These are phyloP conservation scores for Gossypium turneri DNA, from an alignment of 345 rosid genomes.

Conservation along the genomic window DNA sequence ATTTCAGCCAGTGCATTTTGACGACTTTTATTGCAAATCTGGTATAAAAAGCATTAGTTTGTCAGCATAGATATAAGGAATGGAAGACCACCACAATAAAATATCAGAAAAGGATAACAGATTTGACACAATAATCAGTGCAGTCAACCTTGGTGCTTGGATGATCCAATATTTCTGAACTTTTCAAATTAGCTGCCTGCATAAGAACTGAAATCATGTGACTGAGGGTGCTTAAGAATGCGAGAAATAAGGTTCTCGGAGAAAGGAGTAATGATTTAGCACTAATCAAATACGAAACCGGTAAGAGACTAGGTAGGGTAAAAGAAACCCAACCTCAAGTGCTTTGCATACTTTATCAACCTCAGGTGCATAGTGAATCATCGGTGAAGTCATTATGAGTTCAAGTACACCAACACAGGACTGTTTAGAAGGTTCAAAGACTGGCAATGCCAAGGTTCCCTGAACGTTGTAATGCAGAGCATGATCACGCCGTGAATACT, in stretches of 20 bases:
- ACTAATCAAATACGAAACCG: slow-evolving; percentile 1
- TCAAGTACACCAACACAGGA: slow-evolving; percentile 85
- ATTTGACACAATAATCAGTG: slow-evolving; percentile 14
- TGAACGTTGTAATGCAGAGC: slow-evolving; percentile 63
- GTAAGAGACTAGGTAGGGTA: slow-evolving; percentile 1
- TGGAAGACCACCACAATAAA: slow-evolving; percentile 17
- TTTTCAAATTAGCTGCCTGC: slow-evolving; percentile 90
- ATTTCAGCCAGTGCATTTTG: slow-evolving; percentile 86
- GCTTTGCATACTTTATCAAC: slow-evolving; percentile 98
- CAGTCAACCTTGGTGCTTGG: slow-evolving; percentile 64
- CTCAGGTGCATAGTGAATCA: slow-evolving; percentile 83
- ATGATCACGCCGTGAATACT: slow-evolving; percentile 68
- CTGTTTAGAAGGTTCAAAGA: slow-evolving; percentile 71
- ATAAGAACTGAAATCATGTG: slow-evolving; percentile 35
- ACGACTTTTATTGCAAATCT: slow-evolving; percentile 89
- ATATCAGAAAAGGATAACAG: slow-evolving; percentile 26
- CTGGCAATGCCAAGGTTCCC: slow-evolving; percentile 84
- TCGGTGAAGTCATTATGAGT: slow-evolving; percentile 77
- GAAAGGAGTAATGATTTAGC: not conserved
- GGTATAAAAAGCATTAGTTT: slow-evolving; percentile 40
- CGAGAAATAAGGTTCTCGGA: not conserved
- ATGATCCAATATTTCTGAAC: slow-evolving; percentile 76
- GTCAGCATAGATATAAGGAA: slow-evolving; percentile 35
- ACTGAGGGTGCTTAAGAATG: slow-evolving; percentile 25
- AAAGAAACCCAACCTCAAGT: slow-evolving; percentile 67